phyloP scores from a whole-genome alignment of 352 stramenopile genomes.

The Globisporangium camurandrum region DNA sequence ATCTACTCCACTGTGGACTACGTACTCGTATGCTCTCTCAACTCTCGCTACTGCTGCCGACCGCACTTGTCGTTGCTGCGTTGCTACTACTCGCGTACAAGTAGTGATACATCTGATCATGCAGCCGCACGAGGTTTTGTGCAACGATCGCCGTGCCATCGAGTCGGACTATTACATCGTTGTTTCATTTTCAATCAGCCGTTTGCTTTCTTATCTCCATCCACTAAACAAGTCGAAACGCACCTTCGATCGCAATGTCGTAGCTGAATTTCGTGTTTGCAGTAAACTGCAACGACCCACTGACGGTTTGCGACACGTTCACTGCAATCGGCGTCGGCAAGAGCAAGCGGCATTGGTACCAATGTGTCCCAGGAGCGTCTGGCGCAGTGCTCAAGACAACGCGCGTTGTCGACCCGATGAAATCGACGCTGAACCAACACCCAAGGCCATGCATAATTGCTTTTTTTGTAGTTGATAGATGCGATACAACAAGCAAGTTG shows the following conservation, averaged over 20 bases:
- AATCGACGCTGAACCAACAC: slow-evolving; percentile 99
- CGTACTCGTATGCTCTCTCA: too few species aligned
- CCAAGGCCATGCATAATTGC: slow-evolving; percentile 95
- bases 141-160: slow-evolving; percentile 84
- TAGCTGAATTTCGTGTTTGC: slow-evolving; percentile 97
- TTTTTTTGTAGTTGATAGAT: not conserved
- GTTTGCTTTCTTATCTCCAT: not conserved
- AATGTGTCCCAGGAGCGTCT: slow-evolving; percentile 68
- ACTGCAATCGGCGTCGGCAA: slow-evolving; percentile 88
- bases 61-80: too few species aligned
- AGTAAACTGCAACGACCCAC: slow-evolving; percentile 84
- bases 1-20: not conserved
- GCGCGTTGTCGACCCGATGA: slow-evolving; percentile 79
- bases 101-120: slow-evolving; percentile 96
- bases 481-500: not conserved
- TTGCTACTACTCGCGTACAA: slow-evolving; percentile 32
- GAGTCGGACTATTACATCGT: slow-evolving; percentile 56
- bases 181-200: not conserved
- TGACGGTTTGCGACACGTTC: slow-evolving; percentile 86
- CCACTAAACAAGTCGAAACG: not conserved
- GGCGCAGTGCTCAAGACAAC: slow-evolving; percentile 85
- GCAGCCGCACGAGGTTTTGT: slow-evolving; percentile 82
- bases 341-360: slow-evolving; percentile 93
- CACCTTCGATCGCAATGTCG: slow-evolving; percentile 86
- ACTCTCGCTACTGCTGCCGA: slow-evolving; percentile 2